Percentiles rank a stretch among this genome's conserved stretches.
Conservation (phyloP, 1,139 yeast species). For the Pneumocystis sp. region DNA sequence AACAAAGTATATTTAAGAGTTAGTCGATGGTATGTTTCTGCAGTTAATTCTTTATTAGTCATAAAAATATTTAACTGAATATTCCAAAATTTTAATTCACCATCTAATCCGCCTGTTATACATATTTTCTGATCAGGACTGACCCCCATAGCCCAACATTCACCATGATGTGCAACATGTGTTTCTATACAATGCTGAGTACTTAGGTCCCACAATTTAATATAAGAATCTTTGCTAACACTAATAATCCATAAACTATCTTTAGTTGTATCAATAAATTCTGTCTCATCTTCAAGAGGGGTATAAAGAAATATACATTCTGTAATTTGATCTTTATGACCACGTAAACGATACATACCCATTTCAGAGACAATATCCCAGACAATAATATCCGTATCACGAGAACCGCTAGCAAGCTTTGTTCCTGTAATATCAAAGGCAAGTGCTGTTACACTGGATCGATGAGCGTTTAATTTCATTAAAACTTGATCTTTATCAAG, state of each 20-base stretch:
- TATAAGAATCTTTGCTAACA: slow-evolving; percentile 74
- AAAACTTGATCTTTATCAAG: slow-evolving; percentile 59
- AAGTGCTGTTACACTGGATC: slow-evolving; percentile 52
- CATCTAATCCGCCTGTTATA: slow-evolving; percentile 64
- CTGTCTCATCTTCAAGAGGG: slow-evolving; percentile 9
- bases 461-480: slow-evolving; percentile 76
- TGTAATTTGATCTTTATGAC: slow-evolving; percentile 82
- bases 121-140: slow-evolving; percentile 19
- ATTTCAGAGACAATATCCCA: slow-evolving; percentile 95
- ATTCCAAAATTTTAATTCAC: slow-evolving; percentile 73
- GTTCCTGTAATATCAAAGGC: slow-evolving; percentile 72
- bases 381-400: slow-evolving; percentile 65
- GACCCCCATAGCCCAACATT: slow-evolving; percentile 72
- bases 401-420: slow-evolving; percentile 68
- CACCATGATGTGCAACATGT: slow-evolving; percentile 83
- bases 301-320: slow-evolving; percentile 39
- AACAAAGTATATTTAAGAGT: slow-evolving; percentile 51
- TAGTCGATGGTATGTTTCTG: slow-evolving; percentile 30
- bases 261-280: slow-evolving; percentile 24
- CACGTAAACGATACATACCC: slow-evolving; percentile 71
- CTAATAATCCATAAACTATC: slow-evolving; percentile 41
- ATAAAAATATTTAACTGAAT: slow-evolving; percentile 40
- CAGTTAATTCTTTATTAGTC: background rate
- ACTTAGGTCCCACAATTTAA: slow-evolving; percentile 84
- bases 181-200: slow-evolving; percentile 87